These are phyloP conservation scores for Nicotiana noctiflora DNA, from an alignment of 257 asterid species.

Conservation along the genomic window DNA sequence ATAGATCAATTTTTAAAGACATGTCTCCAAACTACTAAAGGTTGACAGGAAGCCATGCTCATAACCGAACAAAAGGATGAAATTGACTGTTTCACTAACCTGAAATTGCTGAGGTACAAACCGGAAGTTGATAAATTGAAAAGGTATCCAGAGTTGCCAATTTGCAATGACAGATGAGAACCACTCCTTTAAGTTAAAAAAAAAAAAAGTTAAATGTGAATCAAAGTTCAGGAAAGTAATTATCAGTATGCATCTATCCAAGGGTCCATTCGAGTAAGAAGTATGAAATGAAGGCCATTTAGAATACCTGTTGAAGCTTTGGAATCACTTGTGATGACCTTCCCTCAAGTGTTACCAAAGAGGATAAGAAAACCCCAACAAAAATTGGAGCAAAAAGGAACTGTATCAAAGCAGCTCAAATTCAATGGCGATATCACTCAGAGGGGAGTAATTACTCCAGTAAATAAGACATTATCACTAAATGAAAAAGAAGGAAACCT, in stretches of 20 bases:
- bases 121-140: conserved; percentile 88
- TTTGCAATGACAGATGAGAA: conserved; percentile 81
- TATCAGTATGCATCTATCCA: neutral
- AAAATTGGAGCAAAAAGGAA: conserved; percentile 70
- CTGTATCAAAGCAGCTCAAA: conserved; percentile 33
- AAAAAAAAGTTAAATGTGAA: neutral
- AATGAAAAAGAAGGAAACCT: conserved; percentile 34
- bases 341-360: conserved; percentile 60
- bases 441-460: neutral
- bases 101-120: conserved; percentile 94
- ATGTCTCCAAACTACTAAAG: neutral
- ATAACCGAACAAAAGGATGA: neutral
- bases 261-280: neutral
- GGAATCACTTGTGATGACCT: conserved; percentile 52
- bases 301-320: conserved; percentile 70
- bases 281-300: neutral
- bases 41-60: conserved; percentile 1
- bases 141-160: conserved; percentile 98
- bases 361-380: conserved; percentile 48
- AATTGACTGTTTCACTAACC: conserved; percentile 29
- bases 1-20: neutral
- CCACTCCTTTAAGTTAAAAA: conserved; percentile 53
- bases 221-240: neutral
- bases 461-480: neutral
- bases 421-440: neutral